These are phyloP conservation scores for Trichoderma sp. DNA, from an alignment of 2,329 filamentous ascomycete genomes.

Conservation along the genomic window DNA sequence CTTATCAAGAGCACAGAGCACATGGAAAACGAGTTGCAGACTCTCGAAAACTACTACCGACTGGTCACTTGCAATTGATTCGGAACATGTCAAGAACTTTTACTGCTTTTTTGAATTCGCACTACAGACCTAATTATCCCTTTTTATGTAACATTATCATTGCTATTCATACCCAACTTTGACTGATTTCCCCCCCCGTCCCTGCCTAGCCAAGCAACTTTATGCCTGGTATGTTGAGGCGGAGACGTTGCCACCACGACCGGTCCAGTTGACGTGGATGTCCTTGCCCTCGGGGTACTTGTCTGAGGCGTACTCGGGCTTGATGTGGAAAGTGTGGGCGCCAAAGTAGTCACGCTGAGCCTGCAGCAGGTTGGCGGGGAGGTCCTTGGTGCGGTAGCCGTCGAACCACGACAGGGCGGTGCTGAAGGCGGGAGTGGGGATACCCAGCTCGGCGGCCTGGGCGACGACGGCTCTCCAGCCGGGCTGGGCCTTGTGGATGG, in stretches of 20 bases:
- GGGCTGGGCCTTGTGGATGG: constrained; percentile 92
- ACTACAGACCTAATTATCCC: constrained; percentile 22
- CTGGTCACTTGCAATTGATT: too few relatives aligned
- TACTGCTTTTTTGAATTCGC: constrained; percentile 18
- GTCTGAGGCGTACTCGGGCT: constrained; percentile 73
- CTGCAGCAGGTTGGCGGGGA: constrained; percentile 97
- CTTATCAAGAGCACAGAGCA: too few relatives aligned
- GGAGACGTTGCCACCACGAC: constrained; percentile 93
- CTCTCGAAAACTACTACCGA: too few relatives aligned
- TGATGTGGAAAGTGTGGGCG: constrained; percentile 86
- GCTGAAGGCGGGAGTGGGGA: constrained; percentile 94
- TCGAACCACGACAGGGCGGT: constrained; percentile 98
- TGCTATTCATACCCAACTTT: constrained; percentile 27
- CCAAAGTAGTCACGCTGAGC: constrained; percentile 99
- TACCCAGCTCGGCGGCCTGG: constrained; percentile 91
- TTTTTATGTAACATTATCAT: constrained; percentile 24
- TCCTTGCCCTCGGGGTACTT: constrained; percentile 85
- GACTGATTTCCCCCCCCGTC: background rate
- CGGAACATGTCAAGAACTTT: background rate
- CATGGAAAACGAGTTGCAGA: too few relatives aligned
- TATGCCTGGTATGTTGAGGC: constrained; percentile 98
- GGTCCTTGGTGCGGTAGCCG: constrained; percentile 94
- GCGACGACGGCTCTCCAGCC: constrained; percentile 90
- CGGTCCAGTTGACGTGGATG: constrained; percentile 99
- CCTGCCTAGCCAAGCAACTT: constrained; percentile 33